Base-by-base conservation (phyloP, 495 filamentous ascomycete genomes). In the Jackrogersella multiformis region DNA sequence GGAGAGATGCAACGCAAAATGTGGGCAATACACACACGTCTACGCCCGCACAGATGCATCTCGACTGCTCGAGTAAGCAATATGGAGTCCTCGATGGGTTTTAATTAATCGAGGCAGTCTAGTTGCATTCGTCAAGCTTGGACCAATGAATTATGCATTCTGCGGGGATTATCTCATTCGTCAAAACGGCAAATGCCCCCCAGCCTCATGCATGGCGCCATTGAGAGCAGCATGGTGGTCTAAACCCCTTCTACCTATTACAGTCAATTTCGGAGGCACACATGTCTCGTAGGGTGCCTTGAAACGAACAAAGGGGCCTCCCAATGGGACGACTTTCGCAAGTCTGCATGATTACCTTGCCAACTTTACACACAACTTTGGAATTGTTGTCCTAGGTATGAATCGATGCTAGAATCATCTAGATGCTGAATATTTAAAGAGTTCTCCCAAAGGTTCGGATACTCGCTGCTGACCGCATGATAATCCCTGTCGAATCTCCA, bases 131-230 rank as follows among this genome's bases (percentile, higher is more conserved):
- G 41, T 56, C 45, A 69, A 53, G 38, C 16, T 42, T 42, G 28
- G 61, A 18, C 60, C 64, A 67, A 68, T 68, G 56, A 60, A 51
- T 64, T 60, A 57, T 68, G 66, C 44, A 51, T 56, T 51, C 41
- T 72, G 69, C 69, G 69, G 69, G 65, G 69, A 72, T 72, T 69
- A 72, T 72, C 65, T 72, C 52, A 72, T 72, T 72, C 61, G 61
- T 65, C 61, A 38, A 61, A 56, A 58, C 46, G 56, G 44, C 61
- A 68, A 45, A 64, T 68, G 41, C 18, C 28, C 56, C 64, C 65
- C n/a, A n/a, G 64, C 61, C 56, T 60, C 61, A 68, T 71, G 64
- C 64, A 68, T 68, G 39, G 68, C 68, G 58, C 68, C 54, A 63
- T 36, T 58, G 42, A 30, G 52, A 48, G 38, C 53, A 56, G 39